Evolutionary conservation across 176 grass and related monocot genomes (phyloP).

Genomic region (Areca catechu): DNA sequence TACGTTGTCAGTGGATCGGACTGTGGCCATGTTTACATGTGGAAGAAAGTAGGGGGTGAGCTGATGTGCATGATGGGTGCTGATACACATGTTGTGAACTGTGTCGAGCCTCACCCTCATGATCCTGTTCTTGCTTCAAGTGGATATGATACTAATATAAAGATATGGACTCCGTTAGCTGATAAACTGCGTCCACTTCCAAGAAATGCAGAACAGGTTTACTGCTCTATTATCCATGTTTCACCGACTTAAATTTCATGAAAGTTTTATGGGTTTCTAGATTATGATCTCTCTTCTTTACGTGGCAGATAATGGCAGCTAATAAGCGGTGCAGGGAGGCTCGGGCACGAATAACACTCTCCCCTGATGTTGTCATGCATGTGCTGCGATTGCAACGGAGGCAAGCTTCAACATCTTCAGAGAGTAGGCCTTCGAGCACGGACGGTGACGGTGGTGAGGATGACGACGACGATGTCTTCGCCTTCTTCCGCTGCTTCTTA

Average conservation of each 20-base stretch:
- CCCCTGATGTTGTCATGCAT: slow-evolving; percentile 61
- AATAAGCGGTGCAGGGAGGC: slow-evolving; percentile 48
- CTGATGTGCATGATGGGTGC: slow-evolving; percentile 64
- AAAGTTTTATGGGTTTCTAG: background rate
- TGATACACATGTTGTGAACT: slow-evolving; percentile 61
- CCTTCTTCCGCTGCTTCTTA: too few species aligned
- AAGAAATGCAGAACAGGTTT: slow-evolving; percentile 52
- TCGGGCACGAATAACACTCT: slow-evolving; percentile 24
- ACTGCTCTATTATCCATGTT: slow-evolving; percentile 3
- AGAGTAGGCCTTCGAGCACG: slow-evolving; percentile 19
- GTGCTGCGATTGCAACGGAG: slow-evolving; percentile 53
- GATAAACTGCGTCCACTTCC: slow-evolving; percentile 21
- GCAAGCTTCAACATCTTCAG: slow-evolving; percentile 23
- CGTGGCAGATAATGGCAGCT: slow-evolving; percentile 52
- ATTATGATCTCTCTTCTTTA: background rate
- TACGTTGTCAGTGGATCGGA: slow-evolving; percentile 87
- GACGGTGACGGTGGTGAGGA: slow-evolving; percentile 33
- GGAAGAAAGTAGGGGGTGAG: slow-evolving; percentile 68
- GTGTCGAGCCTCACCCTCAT: slow-evolving; percentile 59
- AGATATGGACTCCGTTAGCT: slow-evolving; percentile 55
- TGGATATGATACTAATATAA: slow-evolving; percentile 60
- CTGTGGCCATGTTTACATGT: slow-evolving; percentile 77
- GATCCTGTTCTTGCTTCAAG: slow-evolving; percentile 68
- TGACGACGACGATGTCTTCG: slow-evolving; percentile 4
- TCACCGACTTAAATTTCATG: too few species aligned